Evolutionary conservation across 1,284 basidiomycete genomes (phyloP).

Genomic region (Flammula alnicola): DNA sequence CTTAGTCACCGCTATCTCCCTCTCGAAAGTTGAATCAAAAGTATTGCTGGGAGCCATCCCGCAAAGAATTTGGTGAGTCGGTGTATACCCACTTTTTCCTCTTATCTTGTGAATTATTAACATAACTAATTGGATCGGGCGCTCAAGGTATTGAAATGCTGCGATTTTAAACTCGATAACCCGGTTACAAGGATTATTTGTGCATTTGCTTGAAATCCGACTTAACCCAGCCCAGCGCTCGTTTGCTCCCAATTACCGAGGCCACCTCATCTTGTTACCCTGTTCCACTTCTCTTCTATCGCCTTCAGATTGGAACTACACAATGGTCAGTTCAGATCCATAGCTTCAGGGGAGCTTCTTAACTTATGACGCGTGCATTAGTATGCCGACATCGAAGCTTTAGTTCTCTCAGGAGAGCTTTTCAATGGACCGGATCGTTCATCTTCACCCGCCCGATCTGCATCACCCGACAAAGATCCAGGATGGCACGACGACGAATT

Average conservation of each 20-base stretch:
- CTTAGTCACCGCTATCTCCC: no score
- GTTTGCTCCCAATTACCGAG: no score
- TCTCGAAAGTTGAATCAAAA: no score
- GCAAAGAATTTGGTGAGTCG: not conserved
- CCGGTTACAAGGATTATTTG: not conserved
- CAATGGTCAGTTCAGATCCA: not conserved
- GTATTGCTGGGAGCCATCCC: not conserved
- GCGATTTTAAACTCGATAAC: not conserved
- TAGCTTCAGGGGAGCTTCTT: not conserved
- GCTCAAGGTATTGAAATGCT: not conserved
- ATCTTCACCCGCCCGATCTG: conserved; percentile 56
- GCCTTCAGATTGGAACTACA: no score
- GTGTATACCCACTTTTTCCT: not conserved
- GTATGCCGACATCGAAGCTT: conserved; percentile 68
- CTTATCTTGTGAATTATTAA: not conserved
- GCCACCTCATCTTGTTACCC: no score
- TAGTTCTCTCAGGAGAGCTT: conserved; percentile 78
- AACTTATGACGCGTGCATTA: conserved; percentile 19
- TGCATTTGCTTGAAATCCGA: not conserved
- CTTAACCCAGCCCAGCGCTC: not conserved
- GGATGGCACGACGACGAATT: conserved; percentile 54
- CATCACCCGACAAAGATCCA: conserved; percentile 44
- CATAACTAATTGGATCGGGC: not conserved
- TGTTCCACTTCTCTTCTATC: no score
- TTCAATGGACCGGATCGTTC: conserved; percentile 63